A percentile compares a stretch with the other conserved stretches of the same genome.
phyloP scores from a whole-genome alignment of 2,329 filamentous ascomycete genomes.

The Ceratocystis eucalypticola region DNA sequence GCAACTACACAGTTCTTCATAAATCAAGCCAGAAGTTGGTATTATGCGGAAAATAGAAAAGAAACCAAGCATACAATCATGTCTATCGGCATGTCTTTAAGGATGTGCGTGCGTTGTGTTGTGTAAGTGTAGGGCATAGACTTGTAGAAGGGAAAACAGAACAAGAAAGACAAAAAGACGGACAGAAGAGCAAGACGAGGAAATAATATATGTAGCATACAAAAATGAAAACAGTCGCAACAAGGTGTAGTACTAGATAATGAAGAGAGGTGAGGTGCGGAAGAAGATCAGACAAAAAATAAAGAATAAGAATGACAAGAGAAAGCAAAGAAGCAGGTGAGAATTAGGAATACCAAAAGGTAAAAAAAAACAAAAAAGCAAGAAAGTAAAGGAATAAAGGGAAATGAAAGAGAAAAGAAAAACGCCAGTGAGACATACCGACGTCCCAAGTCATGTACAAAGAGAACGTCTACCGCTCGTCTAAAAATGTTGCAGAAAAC shows the following conservation, averaged over 20 bases:
- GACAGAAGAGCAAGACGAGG: background rate
- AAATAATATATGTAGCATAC: constrained; percentile 2
- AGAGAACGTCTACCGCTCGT: constrained; percentile 7
- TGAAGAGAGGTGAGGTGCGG: background rate
- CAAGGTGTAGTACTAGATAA: background rate
- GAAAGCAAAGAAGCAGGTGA: constrained; percentile 10
- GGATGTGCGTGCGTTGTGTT: background rate
- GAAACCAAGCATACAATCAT: constrained; percentile 7
- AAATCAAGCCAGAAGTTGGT: background rate
- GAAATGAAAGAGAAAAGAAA: constrained; percentile 13
- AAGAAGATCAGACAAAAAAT: background rate
- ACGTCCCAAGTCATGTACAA: constrained; percentile 9
- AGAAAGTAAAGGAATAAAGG: background rate
- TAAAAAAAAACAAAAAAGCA: background rate
- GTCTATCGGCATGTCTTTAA: constrained; percentile 2
- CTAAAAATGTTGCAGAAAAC: constrained; percentile 13
- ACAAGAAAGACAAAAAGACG: background rate
- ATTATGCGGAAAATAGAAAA: constrained; percentile 9
- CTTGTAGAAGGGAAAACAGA: constrained; percentile 3
- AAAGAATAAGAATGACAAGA: constrained; percentile 4
- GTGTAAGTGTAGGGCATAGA: constrained; percentile 3
- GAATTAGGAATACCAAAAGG: constrained; percentile 2
- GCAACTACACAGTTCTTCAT: background rate
- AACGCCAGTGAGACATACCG: constrained; percentile 9
- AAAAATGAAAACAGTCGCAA: background rate